Base-by-base conservation (phyloP, 768 basidiomycete species). In the Agrocybe chaxingu region DNA sequence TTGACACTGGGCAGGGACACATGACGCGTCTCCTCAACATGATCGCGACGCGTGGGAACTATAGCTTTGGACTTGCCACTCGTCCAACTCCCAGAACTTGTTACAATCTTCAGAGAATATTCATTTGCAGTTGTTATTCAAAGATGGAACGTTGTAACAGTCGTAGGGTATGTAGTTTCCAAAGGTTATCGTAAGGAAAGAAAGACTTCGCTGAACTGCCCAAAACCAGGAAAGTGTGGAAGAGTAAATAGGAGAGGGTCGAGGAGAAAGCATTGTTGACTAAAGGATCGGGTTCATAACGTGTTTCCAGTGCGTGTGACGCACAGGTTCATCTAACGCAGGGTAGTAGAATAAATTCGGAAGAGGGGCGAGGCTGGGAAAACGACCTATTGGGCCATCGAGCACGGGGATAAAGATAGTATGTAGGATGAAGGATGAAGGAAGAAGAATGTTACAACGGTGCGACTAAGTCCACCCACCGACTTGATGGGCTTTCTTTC, bases 1-100 rank as follows among this genome's bases (percentile, higher is more conserved):
- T 16, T 18, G 8, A 46, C 3, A n/a, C 40, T 45, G 35, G 31
- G 49, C 16, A 16, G 16, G 16, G 16, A 16, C 16, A 16, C 45
- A 51, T 64, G 65, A 66, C 65, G 63, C 65, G 64, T 66, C 59
- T 48, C 45, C 39, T 47, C 47, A 41, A 53, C 16, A 29, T 54
- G 44, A 48, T 61, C 59, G 58, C 61, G 61, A 52, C 48, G 55
- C 59, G 62, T 63, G 64, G 50, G 60, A 65, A 57, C 24, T 5
- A 24, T 24, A 3, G 24, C 24, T 3, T 24, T 5, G 24, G 16
- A 16, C 16, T 16, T 16, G 16, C 16, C 16, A 16, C 16, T 16
- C 16, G 16, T 16, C 16, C 16, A 16, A 16, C 16, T 16, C 16
- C 16, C 16, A 16, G 16, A 16, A 16, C 16, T 24, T 24, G 3